Evolutionary conservation across 495 filamentous ascomycete genomes (phyloP).

Genomic region (Penicillium pulvis): DNA sequence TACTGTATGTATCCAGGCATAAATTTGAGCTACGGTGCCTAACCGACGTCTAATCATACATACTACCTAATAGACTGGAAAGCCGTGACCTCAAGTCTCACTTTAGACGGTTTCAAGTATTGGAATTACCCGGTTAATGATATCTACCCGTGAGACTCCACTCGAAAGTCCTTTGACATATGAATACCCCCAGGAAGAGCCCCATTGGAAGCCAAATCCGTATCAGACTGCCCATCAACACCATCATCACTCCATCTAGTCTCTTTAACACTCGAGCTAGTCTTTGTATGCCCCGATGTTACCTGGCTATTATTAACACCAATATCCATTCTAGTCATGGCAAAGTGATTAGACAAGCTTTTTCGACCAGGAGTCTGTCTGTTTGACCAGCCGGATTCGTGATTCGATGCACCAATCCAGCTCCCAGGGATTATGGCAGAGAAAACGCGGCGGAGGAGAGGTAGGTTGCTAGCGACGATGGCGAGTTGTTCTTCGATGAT

Average conservation of each 20-base stretch:
- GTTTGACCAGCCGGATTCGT: not conserved
- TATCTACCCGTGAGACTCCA: not conserved
- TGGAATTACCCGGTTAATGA: too few species aligned
- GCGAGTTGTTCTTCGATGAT: conserved; percentile 21
- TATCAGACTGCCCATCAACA: conserved; percentile 5
- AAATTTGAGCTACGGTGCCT: too few species aligned
- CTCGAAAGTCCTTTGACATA: not conserved
- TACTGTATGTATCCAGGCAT: too few species aligned
- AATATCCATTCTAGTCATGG: not conserved
- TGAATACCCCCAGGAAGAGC: conserved; percentile 5
- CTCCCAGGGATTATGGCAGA: not conserved
- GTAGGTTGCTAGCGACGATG: conserved; percentile 18
- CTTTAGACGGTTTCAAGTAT: too few species aligned
- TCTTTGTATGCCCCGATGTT: not conserved
- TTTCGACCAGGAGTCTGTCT: not conserved
- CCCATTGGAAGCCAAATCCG: not conserved
- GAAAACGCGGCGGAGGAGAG: conserved; percentile 5
- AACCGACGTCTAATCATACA: too few species aligned
- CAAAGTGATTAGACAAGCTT: not conserved
- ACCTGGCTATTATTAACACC: not conserved
- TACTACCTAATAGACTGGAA: too few species aligned
- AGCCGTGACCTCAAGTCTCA: too few species aligned
- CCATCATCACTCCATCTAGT: conserved; percentile 7
- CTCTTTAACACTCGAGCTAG: not conserved
- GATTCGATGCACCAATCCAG: conserved; percentile 2